These are phyloP conservation scores for Aureobasidium sp. DNA, from an alignment of 2,329 filamentous ascomycete genomes.

Conservation along the genomic window DNA sequence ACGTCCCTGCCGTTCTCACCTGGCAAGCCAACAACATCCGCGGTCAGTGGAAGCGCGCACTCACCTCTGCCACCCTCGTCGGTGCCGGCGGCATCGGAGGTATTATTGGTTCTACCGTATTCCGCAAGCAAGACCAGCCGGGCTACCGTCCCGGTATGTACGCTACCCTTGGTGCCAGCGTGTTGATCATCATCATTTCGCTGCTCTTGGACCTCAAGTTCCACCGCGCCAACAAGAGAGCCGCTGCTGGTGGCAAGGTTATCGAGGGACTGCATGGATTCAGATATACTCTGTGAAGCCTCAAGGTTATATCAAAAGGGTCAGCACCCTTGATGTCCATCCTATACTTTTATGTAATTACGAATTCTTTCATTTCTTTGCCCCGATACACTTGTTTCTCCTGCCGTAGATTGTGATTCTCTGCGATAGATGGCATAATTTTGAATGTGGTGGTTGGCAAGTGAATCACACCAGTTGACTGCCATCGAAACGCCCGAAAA, in stretches of 20 bases:
- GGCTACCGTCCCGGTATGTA: constrained; percentile 27
- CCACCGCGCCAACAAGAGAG: constrained; percentile 26
- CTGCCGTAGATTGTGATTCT: too few relatives aligned
- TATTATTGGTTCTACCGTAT: constrained; percentile 41
- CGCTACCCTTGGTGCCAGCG: constrained; percentile 23
- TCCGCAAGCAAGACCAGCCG: constrained; percentile 26
- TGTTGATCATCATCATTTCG: constrained; percentile 23
- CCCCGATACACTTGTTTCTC: too few relatives aligned
- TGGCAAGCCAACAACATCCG: constrained; percentile 85
- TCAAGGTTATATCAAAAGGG: not conserved
- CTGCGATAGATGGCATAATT: too few relatives aligned
- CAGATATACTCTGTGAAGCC: constrained; percentile 25
- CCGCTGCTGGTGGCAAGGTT: constrained; percentile 26
- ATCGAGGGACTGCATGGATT: constrained; percentile 28
- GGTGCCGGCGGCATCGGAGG: constrained; percentile 70
- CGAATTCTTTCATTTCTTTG: not conserved
- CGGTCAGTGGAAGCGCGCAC: constrained; percentile 80
- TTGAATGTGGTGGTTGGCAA: too few relatives aligned
- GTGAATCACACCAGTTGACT: too few relatives aligned
- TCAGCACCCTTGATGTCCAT: not conserved
- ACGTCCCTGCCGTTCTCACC: constrained; percentile 64
- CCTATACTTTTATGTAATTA: not conserved
- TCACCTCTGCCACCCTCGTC: constrained; percentile 66
- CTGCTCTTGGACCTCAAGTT: constrained; percentile 25
- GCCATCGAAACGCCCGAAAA: too few relatives aligned